phyloP scores from a whole-genome alignment of 73 alveolate genomes.

The Uronychia setigera region DNA sequence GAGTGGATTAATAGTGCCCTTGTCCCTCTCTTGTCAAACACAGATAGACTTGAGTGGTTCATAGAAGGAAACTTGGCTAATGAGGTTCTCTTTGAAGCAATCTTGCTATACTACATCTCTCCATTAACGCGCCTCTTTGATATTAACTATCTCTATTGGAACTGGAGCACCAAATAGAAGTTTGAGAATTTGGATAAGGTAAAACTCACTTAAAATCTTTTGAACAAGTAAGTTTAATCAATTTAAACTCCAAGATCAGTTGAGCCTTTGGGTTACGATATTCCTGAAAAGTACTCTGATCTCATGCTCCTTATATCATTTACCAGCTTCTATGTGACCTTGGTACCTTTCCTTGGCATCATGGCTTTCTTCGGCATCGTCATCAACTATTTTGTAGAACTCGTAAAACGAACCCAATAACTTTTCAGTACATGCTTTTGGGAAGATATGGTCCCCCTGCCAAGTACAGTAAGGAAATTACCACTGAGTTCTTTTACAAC shows the following conservation, averaged over 20 bases:
- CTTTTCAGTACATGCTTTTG: neutral
- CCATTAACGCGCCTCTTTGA: neutral
- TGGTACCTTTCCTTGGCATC: neutral
- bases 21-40: neutral
- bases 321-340: neutral
- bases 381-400: neutral
- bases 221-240: neutral
- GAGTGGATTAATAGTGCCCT: neutral
- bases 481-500: neutral
- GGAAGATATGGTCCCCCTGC: neutral
- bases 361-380: neutral
- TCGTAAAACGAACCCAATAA: neutral
- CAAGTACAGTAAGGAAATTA: neutral
- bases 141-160: neutral
- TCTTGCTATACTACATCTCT: neutral
- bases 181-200: neutral
- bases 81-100: neutral
- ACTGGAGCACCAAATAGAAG: neutral
- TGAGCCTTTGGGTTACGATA: neutral
- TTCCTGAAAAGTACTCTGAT: neutral
- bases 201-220: neutral
- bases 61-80: neutral
- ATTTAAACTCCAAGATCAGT: neutral
- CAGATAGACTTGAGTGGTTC: neutral
- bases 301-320: neutral